Base-by-base conservation (phyloP, 1,139 yeast species). In the Meyerozyma elateridarum region DNA sequence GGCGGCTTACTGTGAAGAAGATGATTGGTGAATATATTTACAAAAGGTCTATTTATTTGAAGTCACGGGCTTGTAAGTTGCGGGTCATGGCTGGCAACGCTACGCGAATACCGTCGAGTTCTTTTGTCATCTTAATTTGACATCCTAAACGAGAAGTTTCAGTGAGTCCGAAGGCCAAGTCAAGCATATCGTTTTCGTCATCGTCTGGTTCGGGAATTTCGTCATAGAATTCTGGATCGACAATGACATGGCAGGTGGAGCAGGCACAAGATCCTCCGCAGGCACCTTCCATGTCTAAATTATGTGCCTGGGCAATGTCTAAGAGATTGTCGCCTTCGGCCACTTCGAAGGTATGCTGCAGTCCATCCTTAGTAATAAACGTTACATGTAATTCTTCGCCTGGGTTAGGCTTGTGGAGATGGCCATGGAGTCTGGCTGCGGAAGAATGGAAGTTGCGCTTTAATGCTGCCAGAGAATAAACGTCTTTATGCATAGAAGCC, bases 231-330 rank as follows among this genome's bases (percentile, higher is more conserved):
- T 83, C 96, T 1, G 98, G 98, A 54, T 91, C 98, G 24, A 91
- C 88, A 32, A 91, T 91, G 37, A 91, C 81, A 61, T 91, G 98
- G 56, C 98, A 91, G 0, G 98, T 91, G 3, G 96, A 88, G 54
- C 98, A 91, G 1, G 98, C 98, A 66, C 98, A 91, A 2, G 96
- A 87, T 2, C 98, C 98, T 22, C 98, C 98, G 61, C 98, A 91
- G 0, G 98, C 98, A 29, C 98, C 95, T 55, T 91, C 98, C 89
- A 91, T 88, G 48, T 91, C 98, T 39, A 91, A 61, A 48, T 88
- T 83, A 52, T 89, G 64, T 4, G 94, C 95, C 61, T 91, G 98
- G 5, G 97, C 98, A 36, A 91, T 88, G 55, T 91, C 98, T 54
- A 91, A 64, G 29, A 91, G 52, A 30, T 89, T 80, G 52, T 91